Conservation (phyloP, 306 rosid genomes). For the Vigna unguiculata region DNA sequence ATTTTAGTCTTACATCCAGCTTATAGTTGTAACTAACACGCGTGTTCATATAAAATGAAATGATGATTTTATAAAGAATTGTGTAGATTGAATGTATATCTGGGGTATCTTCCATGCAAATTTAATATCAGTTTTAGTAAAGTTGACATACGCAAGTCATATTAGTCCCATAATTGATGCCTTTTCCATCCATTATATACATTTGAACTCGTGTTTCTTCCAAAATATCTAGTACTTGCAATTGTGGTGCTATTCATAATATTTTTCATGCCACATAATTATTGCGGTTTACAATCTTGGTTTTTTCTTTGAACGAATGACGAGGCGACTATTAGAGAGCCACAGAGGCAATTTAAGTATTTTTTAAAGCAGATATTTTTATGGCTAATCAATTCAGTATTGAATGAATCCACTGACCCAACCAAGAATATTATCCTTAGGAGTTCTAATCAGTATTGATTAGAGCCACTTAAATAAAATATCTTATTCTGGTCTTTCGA, state of each 20-base stretch:
- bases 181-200: not conserved
- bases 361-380: slow-evolving; percentile 25
- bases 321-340: slow-evolving; percentile 16
- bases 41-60: too few relatives aligned
- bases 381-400: slow-evolving; percentile 28
- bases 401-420: slow-evolving; percentile 9
- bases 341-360: not conserved
- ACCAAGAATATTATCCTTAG: not conserved
- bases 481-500: not conserved
- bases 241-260: not conserved
- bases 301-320: slow-evolving; percentile 21
- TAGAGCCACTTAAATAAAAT: not conserved
- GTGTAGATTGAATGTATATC: too few relatives aligned
- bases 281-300: not conserved
- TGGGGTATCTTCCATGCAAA: too few relatives aligned
- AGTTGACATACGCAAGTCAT: not conserved
- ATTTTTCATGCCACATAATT: not conserved
- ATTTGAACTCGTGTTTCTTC: not conserved
- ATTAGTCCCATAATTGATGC: not conserved
- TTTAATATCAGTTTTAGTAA: not conserved
- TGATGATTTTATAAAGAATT: too few relatives aligned
- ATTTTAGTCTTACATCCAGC: too few relatives aligned
- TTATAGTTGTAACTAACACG: too few relatives aligned
- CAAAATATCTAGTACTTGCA: not conserved
- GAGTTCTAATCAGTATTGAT: not conserved